Base-by-base conservation (phyloP, 2,329 filamentous ascomycete species). In the Colletotrichum limetticola region DNA sequence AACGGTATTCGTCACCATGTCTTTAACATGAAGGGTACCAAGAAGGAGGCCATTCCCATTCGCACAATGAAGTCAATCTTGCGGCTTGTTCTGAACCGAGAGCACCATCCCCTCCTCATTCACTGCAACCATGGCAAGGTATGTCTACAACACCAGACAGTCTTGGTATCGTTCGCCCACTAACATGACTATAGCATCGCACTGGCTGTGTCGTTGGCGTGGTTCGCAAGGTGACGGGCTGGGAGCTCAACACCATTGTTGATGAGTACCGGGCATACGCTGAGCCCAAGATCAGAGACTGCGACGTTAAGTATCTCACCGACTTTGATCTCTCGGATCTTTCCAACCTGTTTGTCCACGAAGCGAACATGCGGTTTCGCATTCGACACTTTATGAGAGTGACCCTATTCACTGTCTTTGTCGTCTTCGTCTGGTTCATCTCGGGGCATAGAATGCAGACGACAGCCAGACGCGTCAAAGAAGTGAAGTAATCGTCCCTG, bases 41-140 rank as follows among this genome's bases (percentile, higher is more conserved):
- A 98, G 82, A 95, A 95, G 77, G 87, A 92, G 67, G 87, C 88
- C 9, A 94, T 94, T 46, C 89, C 93, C 0, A 80, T 90, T 8
- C 82, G 86, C 57, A 90, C 91, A 30, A 94, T 98, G 88, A 87
- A 89, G 74, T 85, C 89, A 8, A 94, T 96, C 58, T 86, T 97
- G 28, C 85, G 89, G 14, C 84, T 96, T 55, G 88, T 96, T 53
- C 86, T 96, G 66, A 90, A 97, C 78, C 88, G 88, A 61, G 83
- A 86, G 42, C 95, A 97, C 75, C 91, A 97, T 76, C 95, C 95
- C 0, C 83, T 98, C 12, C 87, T 98, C 52, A 89, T 98, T 59
- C 95, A 98, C 82, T 98, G 95, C 87, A 98, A 98, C 80, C 95
- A 97, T 77, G 95, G 95, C 80, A 97, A 92, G 84, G 90, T 91